Evolutionary conservation across 106 monocot genomes (phyloP), one percentile per base, ranked within the genome.

Genomic region (Platanthera zijinensis): DNA sequence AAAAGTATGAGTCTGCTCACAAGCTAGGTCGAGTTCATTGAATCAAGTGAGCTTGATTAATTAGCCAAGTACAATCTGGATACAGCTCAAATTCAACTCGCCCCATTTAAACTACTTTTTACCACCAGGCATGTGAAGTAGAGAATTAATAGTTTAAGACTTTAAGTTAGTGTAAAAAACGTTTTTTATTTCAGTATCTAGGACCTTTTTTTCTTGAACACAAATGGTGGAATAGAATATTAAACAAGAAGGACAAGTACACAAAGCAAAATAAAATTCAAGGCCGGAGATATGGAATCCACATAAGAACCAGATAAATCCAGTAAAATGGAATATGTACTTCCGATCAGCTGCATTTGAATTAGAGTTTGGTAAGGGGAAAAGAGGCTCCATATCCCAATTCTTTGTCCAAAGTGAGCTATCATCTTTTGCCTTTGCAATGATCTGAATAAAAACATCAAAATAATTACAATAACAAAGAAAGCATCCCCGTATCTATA

Each of bases 341-440:
- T 80, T 90, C 18, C 81, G 83, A 45, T 77, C 78, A 70, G 49
- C 28, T 32, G 19, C 68, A 79, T 80, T 82, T 17, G 52, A 51
- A 45, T 69, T 74, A 21, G 80, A 68, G 57, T 66, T 80, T 79
- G 86, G 79, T 85, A 99, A 84, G 11, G 97, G 82, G 30, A 99
- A 90, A 81, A 94, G 88, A 50, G 92, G 89, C 81, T 99, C 97
- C 46, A 82, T 75, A 80, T 99, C 97, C 97, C 97, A 99, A 64
- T 94, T 87, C 84, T 74, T 90, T 54, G 94, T 92, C 76, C 85
- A 87, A 78, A 99, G 83, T 73, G 94, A 89, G 39, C 94, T 92
- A 80, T 99, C 97, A 63, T 84, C 85, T 82, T 89, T 79, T 76
- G 89, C 86, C 57, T 85, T 94, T 12, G 83, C 84, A 53, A 92